phyloP scores from a whole-genome alignment of 768 basidiomycete genomes.

The Mycena venus region DNA sequence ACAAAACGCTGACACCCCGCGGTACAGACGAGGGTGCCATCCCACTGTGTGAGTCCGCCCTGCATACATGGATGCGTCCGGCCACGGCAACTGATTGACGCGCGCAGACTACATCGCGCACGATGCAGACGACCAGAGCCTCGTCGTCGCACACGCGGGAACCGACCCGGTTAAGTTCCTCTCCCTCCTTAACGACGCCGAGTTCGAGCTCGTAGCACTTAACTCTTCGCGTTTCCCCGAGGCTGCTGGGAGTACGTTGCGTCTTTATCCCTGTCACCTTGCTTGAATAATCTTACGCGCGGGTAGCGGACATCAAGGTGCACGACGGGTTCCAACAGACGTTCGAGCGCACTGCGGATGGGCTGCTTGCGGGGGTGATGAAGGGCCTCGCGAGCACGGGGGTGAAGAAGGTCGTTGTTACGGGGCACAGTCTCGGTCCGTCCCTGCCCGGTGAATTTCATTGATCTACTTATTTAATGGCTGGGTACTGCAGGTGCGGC shows the following conservation, averaged over 20 bases:
- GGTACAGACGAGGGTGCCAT: constrained; percentile 43
- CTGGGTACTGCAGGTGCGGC: constrained; percentile 51
- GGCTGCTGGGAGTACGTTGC: constrained; percentile 38
- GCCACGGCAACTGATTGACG: not conserved
- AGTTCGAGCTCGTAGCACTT: constrained; percentile 44
- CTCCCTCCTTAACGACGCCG: constrained; percentile 53
- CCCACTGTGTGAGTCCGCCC: constrained; percentile 43
- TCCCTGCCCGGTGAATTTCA: not conserved
- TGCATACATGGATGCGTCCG: constrained; percentile 5
- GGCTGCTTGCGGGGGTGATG: constrained; percentile 47
- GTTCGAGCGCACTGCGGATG: constrained; percentile 53
- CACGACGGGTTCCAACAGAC: constrained; percentile 58
- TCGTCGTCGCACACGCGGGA: constrained; percentile 46
- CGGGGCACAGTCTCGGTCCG: constrained; percentile 57
- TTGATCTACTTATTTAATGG: not conserved
- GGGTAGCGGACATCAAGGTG: constrained; percentile 47
- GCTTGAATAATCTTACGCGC: not conserved
- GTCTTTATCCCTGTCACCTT: not conserved
- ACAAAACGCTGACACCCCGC: not conserved
- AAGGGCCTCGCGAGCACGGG: constrained; percentile 44
- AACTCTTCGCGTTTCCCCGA: constrained; percentile 49
- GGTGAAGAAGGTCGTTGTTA: constrained; percentile 51
- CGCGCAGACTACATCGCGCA: constrained; percentile 52
- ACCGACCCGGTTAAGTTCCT: constrained; percentile 35
- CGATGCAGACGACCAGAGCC: constrained; percentile 45